phyloP scores from a whole-genome alignment of 2,329 filamentous ascomycete species.

The Nemania sp. region DNA sequence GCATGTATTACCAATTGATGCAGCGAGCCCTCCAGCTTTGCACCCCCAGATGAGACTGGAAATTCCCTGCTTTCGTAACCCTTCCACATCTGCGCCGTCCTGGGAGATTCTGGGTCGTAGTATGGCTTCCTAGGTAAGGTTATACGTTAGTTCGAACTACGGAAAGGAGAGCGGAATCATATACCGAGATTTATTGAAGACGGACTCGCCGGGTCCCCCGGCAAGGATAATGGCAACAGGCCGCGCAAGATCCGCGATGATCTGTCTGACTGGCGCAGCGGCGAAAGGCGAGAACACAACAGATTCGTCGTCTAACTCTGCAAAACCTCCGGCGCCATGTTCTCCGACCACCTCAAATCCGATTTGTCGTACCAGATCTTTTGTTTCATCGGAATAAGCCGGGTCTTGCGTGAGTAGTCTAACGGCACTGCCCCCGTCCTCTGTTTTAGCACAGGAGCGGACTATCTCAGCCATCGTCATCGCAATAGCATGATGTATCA shows the following conservation, averaged over 20 bases:
- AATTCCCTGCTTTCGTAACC: slow-evolving; percentile 20
- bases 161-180: slow-evolving; percentile 1
- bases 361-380: slow-evolving; percentile 26
- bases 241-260: slow-evolving; percentile 44
- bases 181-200: slow-evolving; percentile 2
- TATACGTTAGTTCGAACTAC: slow-evolving; percentile 20
- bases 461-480: slow-evolving; percentile 30
- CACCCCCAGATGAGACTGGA: neutral
- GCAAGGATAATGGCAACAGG: slow-evolving; percentile 31
- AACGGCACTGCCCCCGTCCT: slow-evolving; percentile 3
- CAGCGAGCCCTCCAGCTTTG: neutral
- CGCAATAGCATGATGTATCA: slow-evolving; percentile 32
- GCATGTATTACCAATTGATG: neutral
- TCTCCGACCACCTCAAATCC: slow-evolving; percentile 35
- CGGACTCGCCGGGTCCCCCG: neutral
- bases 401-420: slow-evolving; percentile 36
- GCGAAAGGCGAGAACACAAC: slow-evolving; percentile 42
- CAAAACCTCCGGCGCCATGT: slow-evolving; percentile 39
- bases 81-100: slow-evolving; percentile 32
- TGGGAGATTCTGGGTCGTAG: slow-evolving; percentile 29
- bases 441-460: slow-evolving; percentile 11
- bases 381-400: slow-evolving; percentile 25
- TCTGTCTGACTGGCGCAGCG: slow-evolving; percentile 42
- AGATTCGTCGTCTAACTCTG: slow-evolving; percentile 43
- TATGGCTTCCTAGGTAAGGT: slow-evolving; percentile 21